Conservation (phyloP, 2,329 filamentous ascomycete species). For the Periglandula ipomoeae region DNA sequence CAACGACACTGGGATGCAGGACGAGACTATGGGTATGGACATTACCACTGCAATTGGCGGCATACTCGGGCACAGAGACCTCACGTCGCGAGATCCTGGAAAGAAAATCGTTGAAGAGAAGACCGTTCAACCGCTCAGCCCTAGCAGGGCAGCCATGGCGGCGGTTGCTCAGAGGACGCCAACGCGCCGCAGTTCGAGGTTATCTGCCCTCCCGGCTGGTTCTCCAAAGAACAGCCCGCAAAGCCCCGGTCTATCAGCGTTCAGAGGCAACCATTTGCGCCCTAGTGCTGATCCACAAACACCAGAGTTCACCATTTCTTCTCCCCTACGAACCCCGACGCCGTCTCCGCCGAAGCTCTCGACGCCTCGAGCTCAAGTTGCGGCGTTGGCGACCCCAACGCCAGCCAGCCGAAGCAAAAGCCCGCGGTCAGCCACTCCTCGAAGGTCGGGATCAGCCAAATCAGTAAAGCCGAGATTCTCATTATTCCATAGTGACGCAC, state of each 20-base stretch:
- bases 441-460: constrained; percentile 9
- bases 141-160: constrained; percentile 27
- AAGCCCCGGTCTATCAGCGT: constrained; percentile 46
- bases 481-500: constrained; percentile 45
- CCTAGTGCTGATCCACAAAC: constrained; percentile 35
- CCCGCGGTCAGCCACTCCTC: constrained; percentile 9
- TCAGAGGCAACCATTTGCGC: constrained; percentile 39
- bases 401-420: constrained; percentile 9
- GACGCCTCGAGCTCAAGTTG: constrained; percentile 10
- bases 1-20: constrained; percentile 22
- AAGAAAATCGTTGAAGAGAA: constrained; percentile 53
- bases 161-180: constrained; percentile 15
- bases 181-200: constrained; percentile 11
- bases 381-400: neutral
- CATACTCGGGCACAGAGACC: constrained; percentile 39
- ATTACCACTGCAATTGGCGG: constrained; percentile 55
- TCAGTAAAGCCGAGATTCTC: constrained; percentile 20
- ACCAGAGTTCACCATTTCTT: constrained; percentile 11
- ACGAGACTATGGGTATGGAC: constrained; percentile 53
- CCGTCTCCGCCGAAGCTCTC: constrained; percentile 17
- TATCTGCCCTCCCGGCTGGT: constrained; percentile 17
- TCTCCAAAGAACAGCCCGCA: constrained; percentile 25
- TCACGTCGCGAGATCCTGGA: constrained; percentile 26
- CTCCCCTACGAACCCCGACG: constrained; percentile 11
- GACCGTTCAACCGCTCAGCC: constrained; percentile 37